Percentiles rank a stretch among this genome's conserved stretches.
Conservation (phyloP, 2,329 filamentous ascomycete species). For the Cladosporium sp. region DNA sequence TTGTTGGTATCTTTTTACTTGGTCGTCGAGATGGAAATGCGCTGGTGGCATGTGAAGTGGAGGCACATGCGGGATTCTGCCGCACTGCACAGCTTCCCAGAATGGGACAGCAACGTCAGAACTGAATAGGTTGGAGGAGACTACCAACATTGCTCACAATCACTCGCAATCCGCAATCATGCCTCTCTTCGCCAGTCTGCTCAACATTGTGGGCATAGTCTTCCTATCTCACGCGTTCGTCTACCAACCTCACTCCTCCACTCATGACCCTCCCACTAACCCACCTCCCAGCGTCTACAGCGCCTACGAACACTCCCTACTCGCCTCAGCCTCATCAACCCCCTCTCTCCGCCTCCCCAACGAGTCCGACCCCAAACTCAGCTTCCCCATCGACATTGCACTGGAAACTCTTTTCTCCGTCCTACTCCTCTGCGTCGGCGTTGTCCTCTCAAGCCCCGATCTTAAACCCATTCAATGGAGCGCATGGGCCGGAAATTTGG, state of each 20-base stretch:
- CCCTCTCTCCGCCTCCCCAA: slow-evolving; percentile 24
- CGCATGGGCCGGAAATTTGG: slow-evolving; percentile 77
- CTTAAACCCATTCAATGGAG: slow-evolving; percentile 82
- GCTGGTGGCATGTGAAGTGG: background rate
- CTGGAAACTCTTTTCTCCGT: slow-evolving; percentile 81
- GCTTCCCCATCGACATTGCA: slow-evolving; percentile 76
- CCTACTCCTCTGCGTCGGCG: slow-evolving; percentile 72
- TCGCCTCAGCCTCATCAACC: slow-evolving; percentile 48
- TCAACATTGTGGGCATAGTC: slow-evolving; percentile 70
- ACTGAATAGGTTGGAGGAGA: no score
- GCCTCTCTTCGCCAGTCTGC: slow-evolving; percentile 6
- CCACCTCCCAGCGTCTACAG: slow-evolving; percentile 74
- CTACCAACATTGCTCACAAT: background rate
- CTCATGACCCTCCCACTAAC: slow-evolving; percentile 23
- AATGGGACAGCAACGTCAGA: no score
- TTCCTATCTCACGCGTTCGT: slow-evolving; percentile 83
- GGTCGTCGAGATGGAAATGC: no score
- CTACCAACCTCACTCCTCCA: background rate
- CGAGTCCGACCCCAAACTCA: slow-evolving; percentile 31
- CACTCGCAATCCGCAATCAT: background rate
- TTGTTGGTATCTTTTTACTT: background rate
- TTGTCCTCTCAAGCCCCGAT: slow-evolving; percentile 71
- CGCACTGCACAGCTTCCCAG: no score
- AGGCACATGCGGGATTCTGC: background rate
- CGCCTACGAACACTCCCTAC: slow-evolving; percentile 80